Conservation (phyloP, 192 early-diverging fungal species). For the Coemansia sp. region DNA sequence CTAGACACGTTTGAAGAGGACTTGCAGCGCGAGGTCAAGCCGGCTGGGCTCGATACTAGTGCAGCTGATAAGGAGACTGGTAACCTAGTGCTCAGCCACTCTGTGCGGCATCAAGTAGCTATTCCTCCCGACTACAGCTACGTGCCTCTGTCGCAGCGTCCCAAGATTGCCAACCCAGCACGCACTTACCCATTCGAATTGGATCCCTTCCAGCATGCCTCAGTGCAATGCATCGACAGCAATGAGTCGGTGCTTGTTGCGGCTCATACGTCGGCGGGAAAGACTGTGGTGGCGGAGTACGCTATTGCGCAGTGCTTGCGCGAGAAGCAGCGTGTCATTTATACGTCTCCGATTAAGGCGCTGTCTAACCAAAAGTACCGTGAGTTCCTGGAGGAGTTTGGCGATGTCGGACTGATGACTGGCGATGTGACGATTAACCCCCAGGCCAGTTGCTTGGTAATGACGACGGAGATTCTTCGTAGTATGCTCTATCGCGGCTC, state of each 20-base stretch:
- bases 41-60: slow-evolving; percentile 59
- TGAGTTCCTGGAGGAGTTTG: slow-evolving; percentile 94
- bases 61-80: slow-evolving; percentile 59
- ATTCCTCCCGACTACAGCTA: slow-evolving; percentile 86
- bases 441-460: slow-evolving; percentile 89
- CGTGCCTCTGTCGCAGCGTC: slow-evolving; percentile 85
- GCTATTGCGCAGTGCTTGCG: slow-evolving; percentile 90
- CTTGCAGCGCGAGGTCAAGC: slow-evolving; percentile 67
- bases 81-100: slow-evolving; percentile 50
- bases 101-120: slow-evolving; percentile 95
- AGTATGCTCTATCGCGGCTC: slow-evolving; percentile 97
- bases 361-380: slow-evolving; percentile 98
- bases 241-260: slow-evolving; percentile 94
- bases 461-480: slow-evolving; percentile 99
- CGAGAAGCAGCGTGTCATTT: slow-evolving; percentile 93
- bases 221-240: slow-evolving; percentile 88
- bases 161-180: slow-evolving; percentile 76
- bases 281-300: slow-evolving; percentile 99
- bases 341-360: slow-evolving; percentile 98
- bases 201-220: slow-evolving; percentile 94
- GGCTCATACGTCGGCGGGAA: slow-evolving; percentile 97
- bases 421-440: slow-evolving; percentile 98
- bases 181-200: slow-evolving; percentile 84
- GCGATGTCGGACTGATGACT: slow-evolving; percentile 98
- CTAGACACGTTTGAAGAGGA: slow-evolving; percentile 72